Percentiles rank a stretch among this genome's conserved stretches.
These are phyloP conservation scores for Cajanus cajan DNA, from an alignment of 306 rosid species.

Conservation along the genomic window DNA sequence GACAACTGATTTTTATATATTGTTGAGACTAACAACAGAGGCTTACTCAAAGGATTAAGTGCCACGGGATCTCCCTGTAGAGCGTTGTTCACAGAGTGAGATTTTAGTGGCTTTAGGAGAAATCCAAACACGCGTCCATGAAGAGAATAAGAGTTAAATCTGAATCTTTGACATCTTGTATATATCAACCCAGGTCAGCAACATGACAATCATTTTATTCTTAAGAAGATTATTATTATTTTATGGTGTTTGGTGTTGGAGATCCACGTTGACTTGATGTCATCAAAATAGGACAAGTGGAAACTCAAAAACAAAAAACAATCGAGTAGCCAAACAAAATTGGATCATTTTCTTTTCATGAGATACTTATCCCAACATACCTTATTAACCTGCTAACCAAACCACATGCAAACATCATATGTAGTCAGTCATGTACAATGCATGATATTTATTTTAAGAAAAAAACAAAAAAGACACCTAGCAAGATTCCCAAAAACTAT, in stretches of 20 bases:
- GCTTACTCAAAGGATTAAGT: too few species aligned
- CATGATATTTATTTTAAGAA: not conserved
- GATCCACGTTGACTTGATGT: too few species aligned
- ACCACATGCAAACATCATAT: slow-evolving; percentile 5
- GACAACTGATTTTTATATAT: not conserved
- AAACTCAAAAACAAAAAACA: not conserved
- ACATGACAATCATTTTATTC: not conserved
- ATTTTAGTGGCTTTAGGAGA: too few species aligned
- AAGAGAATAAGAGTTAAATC: too few species aligned
- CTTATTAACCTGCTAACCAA: not conserved
- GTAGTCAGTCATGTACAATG: not conserved
- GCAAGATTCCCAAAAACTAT: not conserved
- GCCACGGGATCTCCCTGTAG: too few species aligned
- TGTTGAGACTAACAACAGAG: too few species aligned
- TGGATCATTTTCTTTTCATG: not conserved
- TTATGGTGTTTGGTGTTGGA: not conserved
- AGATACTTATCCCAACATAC: not conserved
- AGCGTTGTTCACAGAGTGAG: too few species aligned
- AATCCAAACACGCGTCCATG: too few species aligned
- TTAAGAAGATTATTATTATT: not conserved
- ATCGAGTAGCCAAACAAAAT: not conserved
- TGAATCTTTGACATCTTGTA: too few species aligned
- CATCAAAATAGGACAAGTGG: not conserved
- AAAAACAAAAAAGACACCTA: not conserved
- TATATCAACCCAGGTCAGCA: not conserved